Percentiles rank a stretch among this genome's conserved stretches.
Conservation (phyloP, 2,329 filamentous ascomycete genomes). For the Piedraia hortae region DNA sequence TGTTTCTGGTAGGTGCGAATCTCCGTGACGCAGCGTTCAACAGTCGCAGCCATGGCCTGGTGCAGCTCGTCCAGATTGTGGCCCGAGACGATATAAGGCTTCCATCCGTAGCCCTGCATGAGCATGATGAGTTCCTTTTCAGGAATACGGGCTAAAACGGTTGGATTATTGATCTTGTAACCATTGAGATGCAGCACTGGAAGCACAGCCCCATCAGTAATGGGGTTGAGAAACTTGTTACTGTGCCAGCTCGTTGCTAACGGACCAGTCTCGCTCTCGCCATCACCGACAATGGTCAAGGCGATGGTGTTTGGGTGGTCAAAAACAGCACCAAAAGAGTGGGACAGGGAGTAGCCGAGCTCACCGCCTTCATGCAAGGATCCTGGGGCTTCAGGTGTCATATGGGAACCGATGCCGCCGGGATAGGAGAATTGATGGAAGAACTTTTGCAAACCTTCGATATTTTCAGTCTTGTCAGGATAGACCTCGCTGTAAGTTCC, state of each 20-base stretch:
- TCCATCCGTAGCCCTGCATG: slow-evolving; percentile 50
- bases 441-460: slow-evolving; percentile 42
- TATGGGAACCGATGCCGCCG: slow-evolving; percentile 50
- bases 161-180: slow-evolving; percentile 68
- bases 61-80: slow-evolving; percentile 49
- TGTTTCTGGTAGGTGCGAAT: slow-evolving; percentile 43
- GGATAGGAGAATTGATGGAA: slow-evolving; percentile 69
- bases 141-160: slow-evolving; percentile 41
- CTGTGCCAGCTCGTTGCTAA: slow-evolving; percentile 58
- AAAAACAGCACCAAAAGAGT: slow-evolving; percentile 51
- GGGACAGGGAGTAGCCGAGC: slow-evolving; percentile 54
- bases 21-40: slow-evolving; percentile 43
- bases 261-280: slow-evolving; percentile 57
- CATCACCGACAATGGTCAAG: slow-evolving; percentile 53
- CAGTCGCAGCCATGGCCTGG: slow-evolving; percentile 52
- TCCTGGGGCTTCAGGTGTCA: slow-evolving; percentile 52
- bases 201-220: slow-evolving; percentile 49
- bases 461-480: slow-evolving; percentile 40
- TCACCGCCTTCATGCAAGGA: slow-evolving; percentile 51
- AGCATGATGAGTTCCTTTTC: slow-evolving; percentile 44
- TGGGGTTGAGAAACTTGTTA: slow-evolving; percentile 58
- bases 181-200: slow-evolving; percentile 56
- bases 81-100: slow-evolving; percentile 56
- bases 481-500: slow-evolving; percentile 55
- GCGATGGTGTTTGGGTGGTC: slow-evolving; percentile 50